These are phyloP conservation scores for Melaleuca quinquenervia DNA, from an alignment of 345 rosid species.

Conservation along the genomic window DNA sequence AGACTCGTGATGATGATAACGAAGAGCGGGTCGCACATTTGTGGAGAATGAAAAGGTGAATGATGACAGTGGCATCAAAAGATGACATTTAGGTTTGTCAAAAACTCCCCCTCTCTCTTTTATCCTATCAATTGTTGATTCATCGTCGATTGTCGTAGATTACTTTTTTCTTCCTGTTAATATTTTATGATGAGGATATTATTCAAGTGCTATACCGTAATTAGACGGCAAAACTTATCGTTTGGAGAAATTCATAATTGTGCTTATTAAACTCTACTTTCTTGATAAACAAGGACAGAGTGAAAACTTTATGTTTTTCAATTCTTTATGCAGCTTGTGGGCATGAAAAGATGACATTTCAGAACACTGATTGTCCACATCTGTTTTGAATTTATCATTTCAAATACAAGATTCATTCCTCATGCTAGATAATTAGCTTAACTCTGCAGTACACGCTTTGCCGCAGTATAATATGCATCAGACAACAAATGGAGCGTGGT, in stretches of 20 bases:
- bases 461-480: neutral
- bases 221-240: neutral
- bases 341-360: neutral
- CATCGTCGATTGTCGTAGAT: neutral
- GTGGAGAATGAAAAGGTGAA: neutral
- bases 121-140: neutral
- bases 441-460: neutral
- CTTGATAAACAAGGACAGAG: neutral
- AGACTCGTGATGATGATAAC: slow-evolving; percentile 22
- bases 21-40: neutral
- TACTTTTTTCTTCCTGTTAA: neutral
- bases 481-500: neutral
- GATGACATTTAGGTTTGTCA: neutral
- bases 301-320: neutral
- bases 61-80: neutral
- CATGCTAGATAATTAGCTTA: neutral
- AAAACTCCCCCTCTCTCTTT: neutral
- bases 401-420: neutral
- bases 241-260: neutral
- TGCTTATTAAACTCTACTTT: neutral
- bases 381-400: neutral
- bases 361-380: neutral
- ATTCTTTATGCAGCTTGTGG: neutral
- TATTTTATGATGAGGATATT: neutral
- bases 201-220: neutral